phyloP scores from a whole-genome alignment of 495 filamentous ascomycete genomes.

The Penicillium soppii region DNA sequence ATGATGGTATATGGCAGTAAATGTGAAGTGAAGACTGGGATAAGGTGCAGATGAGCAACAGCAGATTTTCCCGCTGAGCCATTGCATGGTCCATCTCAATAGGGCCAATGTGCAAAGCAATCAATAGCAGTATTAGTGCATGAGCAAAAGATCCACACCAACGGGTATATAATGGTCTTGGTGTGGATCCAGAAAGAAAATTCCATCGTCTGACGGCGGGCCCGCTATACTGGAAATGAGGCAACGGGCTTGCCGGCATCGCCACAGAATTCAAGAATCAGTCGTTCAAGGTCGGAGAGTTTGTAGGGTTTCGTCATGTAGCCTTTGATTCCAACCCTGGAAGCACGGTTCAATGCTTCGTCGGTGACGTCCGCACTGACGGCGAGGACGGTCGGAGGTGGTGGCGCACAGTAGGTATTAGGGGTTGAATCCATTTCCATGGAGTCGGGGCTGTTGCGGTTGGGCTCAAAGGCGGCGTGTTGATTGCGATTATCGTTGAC shows the following conservation, averaged over 20 bases:
- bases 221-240: background rate
- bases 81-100: background rate
- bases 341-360: constrained; percentile 61
- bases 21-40: constrained; percentile 11
- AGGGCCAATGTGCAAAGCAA: background rate
- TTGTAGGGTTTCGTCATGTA: constrained; percentile 82
- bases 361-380: constrained; percentile 78
- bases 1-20: constrained; percentile 24
- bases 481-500: constrained; percentile 34
- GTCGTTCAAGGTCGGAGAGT: constrained; percentile 64
- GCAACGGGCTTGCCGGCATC: constrained; percentile 2
- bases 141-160: constrained; percentile 2
- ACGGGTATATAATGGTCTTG: constrained; percentile 16
- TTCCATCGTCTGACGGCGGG: constrained; percentile 1
- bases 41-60: constrained; percentile 10
- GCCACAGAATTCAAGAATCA: constrained; percentile 64
- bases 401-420: constrained; percentile 3
- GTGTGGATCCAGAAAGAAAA: constrained; percentile 1
- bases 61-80: background rate
- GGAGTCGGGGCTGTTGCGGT: constrained; percentile 4
- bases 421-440: constrained; percentile 25
- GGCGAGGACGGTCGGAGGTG: constrained; percentile 57
- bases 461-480: constrained; percentile 6
- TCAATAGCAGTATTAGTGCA: background rate
- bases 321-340: constrained; percentile 68